phyloP scores from a whole-genome alignment of 305 asterid genomes.

The Ruellia speciosa region DNA sequence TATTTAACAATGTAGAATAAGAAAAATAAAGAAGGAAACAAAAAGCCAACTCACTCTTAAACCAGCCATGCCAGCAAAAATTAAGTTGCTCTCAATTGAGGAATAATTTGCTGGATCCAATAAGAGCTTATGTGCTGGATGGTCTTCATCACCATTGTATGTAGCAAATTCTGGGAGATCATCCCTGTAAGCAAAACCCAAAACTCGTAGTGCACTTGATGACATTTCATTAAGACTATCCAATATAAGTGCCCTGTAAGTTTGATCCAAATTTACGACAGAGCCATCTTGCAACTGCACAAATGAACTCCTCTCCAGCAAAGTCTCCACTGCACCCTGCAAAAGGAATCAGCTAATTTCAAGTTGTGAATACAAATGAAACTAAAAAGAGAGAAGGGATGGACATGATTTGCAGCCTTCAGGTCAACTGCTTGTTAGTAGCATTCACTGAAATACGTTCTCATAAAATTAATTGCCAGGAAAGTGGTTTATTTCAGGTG shows the following conservation, averaged over 20 bases:
- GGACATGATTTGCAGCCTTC: neutral
- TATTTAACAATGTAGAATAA: slow-evolving; percentile 6
- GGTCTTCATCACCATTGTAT: slow-evolving; percentile 88
- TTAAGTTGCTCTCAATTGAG: slow-evolving; percentile 68
- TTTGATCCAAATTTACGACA: slow-evolving; percentile 42
- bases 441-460: neutral
- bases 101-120: slow-evolving; percentile 78
- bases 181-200: slow-evolving; percentile 71
- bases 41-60: slow-evolving; percentile 63
- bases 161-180: slow-evolving; percentile 60
- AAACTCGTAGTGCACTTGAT: slow-evolving; percentile 57
- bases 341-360: slow-evolving; percentile 11
- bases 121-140: slow-evolving; percentile 80
- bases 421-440: neutral
- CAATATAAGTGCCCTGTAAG: slow-evolving; percentile 30
- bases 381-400: slow-evolving; percentile 1
- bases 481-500: slow-evolving; percentile 2
- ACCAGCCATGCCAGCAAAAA: slow-evolving; percentile 90
- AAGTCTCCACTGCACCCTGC: slow-evolving; percentile 78
- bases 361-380: slow-evolving; percentile 12
- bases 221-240: slow-evolving; percentile 61
- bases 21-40: neutral
- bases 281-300: slow-evolving; percentile 78
- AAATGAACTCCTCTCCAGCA: slow-evolving; percentile 62
- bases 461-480: slow-evolving; percentile 1